Conservation (phyloP, 2,329 filamentous ascomycete genomes). For the Sporothrix curviconia region DNA sequence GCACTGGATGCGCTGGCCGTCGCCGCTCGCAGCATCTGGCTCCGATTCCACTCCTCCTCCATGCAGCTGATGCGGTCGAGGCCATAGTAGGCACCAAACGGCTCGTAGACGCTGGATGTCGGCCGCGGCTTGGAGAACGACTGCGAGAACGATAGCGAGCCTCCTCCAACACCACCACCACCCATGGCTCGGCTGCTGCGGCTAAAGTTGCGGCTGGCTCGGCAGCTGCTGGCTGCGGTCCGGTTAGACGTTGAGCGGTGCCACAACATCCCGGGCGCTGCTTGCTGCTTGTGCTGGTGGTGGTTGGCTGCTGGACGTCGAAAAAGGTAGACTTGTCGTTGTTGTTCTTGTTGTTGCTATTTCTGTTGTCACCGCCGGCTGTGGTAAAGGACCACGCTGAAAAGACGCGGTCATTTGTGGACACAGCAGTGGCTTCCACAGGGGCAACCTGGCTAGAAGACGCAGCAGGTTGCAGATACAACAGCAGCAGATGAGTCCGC, state of each 20-base stretch:
- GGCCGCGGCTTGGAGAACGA: not conserved
- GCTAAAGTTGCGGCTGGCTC: slow-evolving; percentile 3
- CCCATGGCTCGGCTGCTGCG: slow-evolving; percentile 4
- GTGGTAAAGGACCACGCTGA: slow-evolving; percentile 6
- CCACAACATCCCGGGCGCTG: not conserved
- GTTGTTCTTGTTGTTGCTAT: not conserved
- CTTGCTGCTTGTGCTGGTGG: too few relatives aligned
- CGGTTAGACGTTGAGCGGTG: not conserved
- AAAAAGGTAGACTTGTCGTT: not conserved
- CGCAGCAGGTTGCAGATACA: too few relatives aligned
- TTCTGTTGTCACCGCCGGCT: not conserved
- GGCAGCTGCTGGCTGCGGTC: not conserved
- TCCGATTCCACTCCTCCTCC: slow-evolving; percentile 9
- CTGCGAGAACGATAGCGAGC: too few relatives aligned
- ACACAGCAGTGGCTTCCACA: not conserved
- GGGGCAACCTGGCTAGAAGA: too few relatives aligned
- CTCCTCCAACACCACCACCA: too few relatives aligned
- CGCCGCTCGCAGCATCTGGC: not conserved
- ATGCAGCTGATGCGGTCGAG: slow-evolving; percentile 9
- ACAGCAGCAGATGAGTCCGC: not conserved
- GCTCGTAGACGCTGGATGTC: slow-evolving; percentile 11
- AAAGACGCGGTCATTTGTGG: not conserved
- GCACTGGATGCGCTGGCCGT: not conserved
- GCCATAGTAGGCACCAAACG: not conserved
- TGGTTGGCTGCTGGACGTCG: not conserved